phyloP scores from a whole-genome alignment of 352 stramenopile genomes.

The Globisporangium uncinulatum region DNA sequence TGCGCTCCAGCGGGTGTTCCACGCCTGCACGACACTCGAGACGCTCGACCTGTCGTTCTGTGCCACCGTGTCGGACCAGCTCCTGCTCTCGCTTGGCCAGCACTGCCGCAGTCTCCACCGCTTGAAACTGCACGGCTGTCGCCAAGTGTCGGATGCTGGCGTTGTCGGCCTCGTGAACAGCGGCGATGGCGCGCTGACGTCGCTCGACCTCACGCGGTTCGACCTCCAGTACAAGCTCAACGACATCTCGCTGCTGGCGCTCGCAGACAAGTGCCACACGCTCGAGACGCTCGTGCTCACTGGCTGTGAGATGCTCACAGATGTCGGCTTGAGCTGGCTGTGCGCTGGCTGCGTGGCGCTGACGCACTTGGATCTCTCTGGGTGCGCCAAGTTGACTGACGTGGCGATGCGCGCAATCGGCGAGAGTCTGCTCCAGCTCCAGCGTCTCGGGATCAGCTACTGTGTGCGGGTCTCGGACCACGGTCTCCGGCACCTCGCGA shows the following conservation, averaged over 20 bases:
- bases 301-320: constrained; percentile 89
- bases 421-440: constrained; percentile 65
- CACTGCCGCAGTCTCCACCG: constrained; percentile 50
- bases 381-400: constrained; percentile 88
- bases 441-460: constrained; percentile 33
- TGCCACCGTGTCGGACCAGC: constrained; percentile 65
- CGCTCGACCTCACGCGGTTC: constrained; percentile 80
- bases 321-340: constrained; percentile 92
- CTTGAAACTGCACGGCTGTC: constrained; percentile 78
- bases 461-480: constrained; percentile 50
- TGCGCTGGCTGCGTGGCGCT: constrained; percentile 73
- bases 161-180: constrained; percentile 72
- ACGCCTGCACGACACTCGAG: constrained; percentile 61
- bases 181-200: constrained; percentile 46
- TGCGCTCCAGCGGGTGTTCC: constrained; percentile 78
- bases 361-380: constrained; percentile 73
- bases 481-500: constrained; percentile 41
- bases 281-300: constrained; percentile 52
- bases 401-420: constrained; percentile 75
- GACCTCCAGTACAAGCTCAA: constrained; percentile 91
- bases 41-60: constrained; percentile 80
- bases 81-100: constrained; percentile 66
- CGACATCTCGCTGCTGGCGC: constrained; percentile 85
- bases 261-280: constrained; percentile 53
- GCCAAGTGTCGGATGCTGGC: constrained; percentile 82